These are phyloP conservation scores for Exidia glandulosa DNA, from an alignment of 768 basidiomycete genomes.

Conservation along the genomic window DNA sequence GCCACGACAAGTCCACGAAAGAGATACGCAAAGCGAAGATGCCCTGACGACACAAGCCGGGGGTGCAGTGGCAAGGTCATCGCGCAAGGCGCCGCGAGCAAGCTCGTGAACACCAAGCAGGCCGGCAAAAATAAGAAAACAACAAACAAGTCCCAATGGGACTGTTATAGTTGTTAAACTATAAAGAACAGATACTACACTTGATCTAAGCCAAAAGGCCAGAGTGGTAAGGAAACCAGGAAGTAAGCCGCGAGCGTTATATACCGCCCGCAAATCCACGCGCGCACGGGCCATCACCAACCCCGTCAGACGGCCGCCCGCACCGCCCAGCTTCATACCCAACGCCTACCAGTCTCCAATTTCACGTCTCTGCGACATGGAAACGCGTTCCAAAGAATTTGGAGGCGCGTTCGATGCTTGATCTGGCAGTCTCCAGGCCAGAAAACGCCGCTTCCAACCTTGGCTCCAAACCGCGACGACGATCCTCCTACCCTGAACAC, in stretches of 20 bases:
- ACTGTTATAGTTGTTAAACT: constrained; percentile 22
- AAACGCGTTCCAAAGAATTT: no score
- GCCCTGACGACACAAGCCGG: not conserved
- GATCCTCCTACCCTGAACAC: no score
- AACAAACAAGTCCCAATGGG: not conserved
- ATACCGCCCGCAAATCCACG: no score
- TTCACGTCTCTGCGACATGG: no score
- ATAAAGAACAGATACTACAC: constrained; percentile 95
- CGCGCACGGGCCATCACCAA: no score
- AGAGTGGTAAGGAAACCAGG: constrained; percentile 54
- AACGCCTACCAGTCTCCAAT: no score
- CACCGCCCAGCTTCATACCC: no score
- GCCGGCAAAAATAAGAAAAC: not conserved
- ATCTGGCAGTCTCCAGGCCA: no score
- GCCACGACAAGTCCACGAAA: not conserved
- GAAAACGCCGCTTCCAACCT: no score
- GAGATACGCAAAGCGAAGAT: not conserved
- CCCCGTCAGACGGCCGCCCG: no score
- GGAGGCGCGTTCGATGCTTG: no score
- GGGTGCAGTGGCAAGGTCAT: not conserved
- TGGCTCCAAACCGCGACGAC: no score
- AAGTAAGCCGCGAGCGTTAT: not conserved
- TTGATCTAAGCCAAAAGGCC: constrained; percentile 96
- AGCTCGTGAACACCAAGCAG: not conserved
- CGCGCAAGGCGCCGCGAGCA: not conserved